These are phyloP conservation scores for Lentinula raphanica DNA, from an alignment of 768 basidiomycete species.

Conservation along the genomic window DNA sequence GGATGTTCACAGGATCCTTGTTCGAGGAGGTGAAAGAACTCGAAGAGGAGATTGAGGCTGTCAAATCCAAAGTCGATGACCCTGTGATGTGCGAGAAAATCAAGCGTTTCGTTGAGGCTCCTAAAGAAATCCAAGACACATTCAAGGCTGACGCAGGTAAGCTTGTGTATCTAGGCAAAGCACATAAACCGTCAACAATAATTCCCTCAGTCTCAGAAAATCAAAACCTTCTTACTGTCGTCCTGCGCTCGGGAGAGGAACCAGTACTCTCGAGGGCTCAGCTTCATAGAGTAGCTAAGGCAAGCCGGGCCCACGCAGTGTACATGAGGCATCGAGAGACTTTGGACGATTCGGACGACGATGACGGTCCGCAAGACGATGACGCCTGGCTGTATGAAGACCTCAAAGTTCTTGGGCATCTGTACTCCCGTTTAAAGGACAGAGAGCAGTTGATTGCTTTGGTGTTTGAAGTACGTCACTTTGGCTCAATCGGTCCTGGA, in stretches of 20 bases:
- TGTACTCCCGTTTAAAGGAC: constrained; percentile 79
- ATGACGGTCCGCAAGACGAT: constrained; percentile 89
- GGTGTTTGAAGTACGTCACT: constrained; percentile 77
- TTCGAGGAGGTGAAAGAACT: constrained; percentile 83
- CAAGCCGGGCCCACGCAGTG: constrained; percentile 71
- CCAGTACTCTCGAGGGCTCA: constrained; percentile 74
- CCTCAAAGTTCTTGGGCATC: constrained; percentile 67
- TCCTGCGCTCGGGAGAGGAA: constrained; percentile 74
- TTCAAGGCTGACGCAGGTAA: constrained; percentile 76
- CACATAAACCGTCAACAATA: background rate
- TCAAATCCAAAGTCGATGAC: constrained; percentile 87
- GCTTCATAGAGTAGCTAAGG: constrained; percentile 73
- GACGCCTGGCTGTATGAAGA: constrained; percentile 98
- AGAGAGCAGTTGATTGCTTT: constrained; percentile 88
- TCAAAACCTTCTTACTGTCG: constrained; percentile 70
- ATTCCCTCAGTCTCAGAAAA: constrained; percentile 48
- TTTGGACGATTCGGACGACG: constrained; percentile 81
- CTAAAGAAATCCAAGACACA: constrained; percentile 80
- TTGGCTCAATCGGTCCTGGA: background rate
- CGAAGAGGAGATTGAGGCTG: constrained; percentile 81
- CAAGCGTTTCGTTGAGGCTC: constrained; percentile 78
- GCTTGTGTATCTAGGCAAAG: constrained; percentile 21
- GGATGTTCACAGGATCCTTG: constrained; percentile 94
- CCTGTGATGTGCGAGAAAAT: constrained; percentile 85
- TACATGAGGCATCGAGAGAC: constrained; percentile 61